Base-by-base conservation (phyloP, 2,329 filamentous ascomycete genomes). In the Talaromyces sp. region DNA sequence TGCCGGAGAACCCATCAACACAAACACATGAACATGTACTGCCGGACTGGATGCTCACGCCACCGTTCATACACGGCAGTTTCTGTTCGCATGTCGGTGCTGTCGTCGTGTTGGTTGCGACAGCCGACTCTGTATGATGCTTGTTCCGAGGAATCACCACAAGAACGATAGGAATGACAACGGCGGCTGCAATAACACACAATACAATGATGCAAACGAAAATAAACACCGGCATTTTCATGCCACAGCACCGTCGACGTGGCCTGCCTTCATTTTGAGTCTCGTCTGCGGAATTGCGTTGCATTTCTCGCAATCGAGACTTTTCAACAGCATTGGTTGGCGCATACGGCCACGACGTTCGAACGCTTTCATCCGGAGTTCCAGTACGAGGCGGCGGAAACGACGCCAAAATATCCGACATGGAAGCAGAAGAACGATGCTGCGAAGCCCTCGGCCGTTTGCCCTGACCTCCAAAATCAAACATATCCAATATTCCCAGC, bases 11-110 rank as follows among this genome's bases (percentile, higher is more conserved):
- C 1, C 93, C 92, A 71, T 95, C 93, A 25, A 89, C 88, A 77
- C 94, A 99, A 51, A 97, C 87, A 75, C 94, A 99, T 13, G 89
- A 89, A 78, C 94, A 98, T 22, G 85, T 81, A 3, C 86, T 85
- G 65, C 86, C 82, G 17, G 85, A 86, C 22, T 92, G 78, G 17
- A 67, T 49, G 64, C 89, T 93, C 19, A 89, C 88, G 31, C 94
- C 94, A 10, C 92, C 92, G 69, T 98, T 97, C 61, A 85, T 80
- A 73, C 94, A 97, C 0, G 82, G 83, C 15, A 90, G 79, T 34
- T 84, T 83, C 45, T 81, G 78, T 69, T 86, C 82, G 75, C 92
- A 96, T 34, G 27, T 66, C 69, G 51, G 71, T 67, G 67, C 70
- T 58, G 61, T 66, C 19, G 60, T 66, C 11, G 59, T 63, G 15